These are phyloP conservation scores for Claviceps maximensis DNA, from an alignment of 2,329 filamentous ascomycete species.

Conservation along the genomic window DNA sequence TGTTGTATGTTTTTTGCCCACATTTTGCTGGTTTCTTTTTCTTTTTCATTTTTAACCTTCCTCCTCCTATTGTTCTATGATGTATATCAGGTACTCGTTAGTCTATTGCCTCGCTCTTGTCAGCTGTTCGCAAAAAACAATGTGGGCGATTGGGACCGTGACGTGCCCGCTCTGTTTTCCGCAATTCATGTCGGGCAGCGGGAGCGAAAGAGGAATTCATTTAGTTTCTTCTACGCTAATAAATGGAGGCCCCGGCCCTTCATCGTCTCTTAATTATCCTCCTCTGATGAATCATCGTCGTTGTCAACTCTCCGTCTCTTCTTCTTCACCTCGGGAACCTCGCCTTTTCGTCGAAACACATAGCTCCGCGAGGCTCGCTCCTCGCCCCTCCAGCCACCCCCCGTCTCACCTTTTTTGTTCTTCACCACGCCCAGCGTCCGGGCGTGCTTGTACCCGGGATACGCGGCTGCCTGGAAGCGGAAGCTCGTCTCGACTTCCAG, in stretches of 20 bases:
- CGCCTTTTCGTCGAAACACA: conserved; percentile 48
- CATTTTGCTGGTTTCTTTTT: background rate
- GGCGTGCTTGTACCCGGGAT: conserved; percentile 63
- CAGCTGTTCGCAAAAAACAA: too few relatives aligned
- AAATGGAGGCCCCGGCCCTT: conserved; percentile 2
- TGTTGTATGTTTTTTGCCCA: background rate
- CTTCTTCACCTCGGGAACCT: conserved; percentile 22
- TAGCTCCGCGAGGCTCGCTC: conserved; percentile 40
- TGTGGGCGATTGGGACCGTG: too few relatives aligned
- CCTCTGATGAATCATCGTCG: conserved; percentile 7
- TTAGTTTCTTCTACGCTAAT: background rate
- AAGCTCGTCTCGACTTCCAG: conserved; percentile 59
- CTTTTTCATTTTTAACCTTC: background rate
- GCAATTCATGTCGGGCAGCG: too few relatives aligned
- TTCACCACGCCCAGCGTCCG: conserved; percentile 55
- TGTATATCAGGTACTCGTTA: too few relatives aligned
- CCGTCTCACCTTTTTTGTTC: conserved; percentile 30
- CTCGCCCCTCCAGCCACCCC: conserved; percentile 29
- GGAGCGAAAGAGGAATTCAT: background rate
- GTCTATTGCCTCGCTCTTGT: too few relatives aligned
- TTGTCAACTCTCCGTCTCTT: conserved; percentile 13
- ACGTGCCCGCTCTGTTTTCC: too few relatives aligned
- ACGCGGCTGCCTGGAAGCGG: conserved; percentile 50
- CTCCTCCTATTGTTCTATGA: conserved; percentile 11
- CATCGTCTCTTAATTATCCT: conserved; percentile 13